phyloP scores from a whole-genome alignment of 495 filamentous ascomycete species.

The Penicillium riverlandense region DNA sequence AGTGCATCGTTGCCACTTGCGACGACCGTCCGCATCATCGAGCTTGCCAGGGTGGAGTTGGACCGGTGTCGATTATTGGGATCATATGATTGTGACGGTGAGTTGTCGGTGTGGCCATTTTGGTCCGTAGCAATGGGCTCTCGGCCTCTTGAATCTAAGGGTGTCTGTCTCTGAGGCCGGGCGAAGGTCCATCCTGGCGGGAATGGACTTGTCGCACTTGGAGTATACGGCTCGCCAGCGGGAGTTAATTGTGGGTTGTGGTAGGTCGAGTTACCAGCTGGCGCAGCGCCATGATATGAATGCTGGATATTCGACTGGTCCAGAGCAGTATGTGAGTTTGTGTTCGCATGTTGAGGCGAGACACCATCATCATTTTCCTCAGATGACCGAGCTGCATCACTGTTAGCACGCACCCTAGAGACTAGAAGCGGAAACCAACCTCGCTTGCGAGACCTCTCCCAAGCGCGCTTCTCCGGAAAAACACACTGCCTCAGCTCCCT shows the following conservation, averaged over 20 bases:
- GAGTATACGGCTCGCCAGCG: too few relatives aligned
- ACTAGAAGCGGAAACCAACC: conserved; percentile 7
- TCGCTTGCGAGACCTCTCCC: conserved; percentile 34
- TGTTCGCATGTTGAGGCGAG: conserved; percentile 4
- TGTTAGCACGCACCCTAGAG: too few relatives aligned
- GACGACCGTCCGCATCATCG: conserved; percentile 44
- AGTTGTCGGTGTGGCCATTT: neutral
- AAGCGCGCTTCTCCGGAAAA: conserved; percentile 71
- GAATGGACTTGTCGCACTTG: neutral
- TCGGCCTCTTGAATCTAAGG: too few relatives aligned
- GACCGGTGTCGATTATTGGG: conserved; percentile 21
- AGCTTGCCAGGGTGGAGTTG: conserved; percentile 28
- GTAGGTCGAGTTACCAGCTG: too few relatives aligned
- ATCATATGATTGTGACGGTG: conserved; percentile 6
- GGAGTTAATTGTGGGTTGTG: too few relatives aligned
- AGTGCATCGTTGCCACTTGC: conserved; percentile 47
- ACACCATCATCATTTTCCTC: conserved; percentile 8
- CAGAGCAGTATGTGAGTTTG: neutral
- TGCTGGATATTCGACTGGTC: too few relatives aligned
- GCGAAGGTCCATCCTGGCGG: neutral
- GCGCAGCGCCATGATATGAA: too few relatives aligned
- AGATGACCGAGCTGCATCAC: conserved; percentile 9
- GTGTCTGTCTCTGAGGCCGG: too few relatives aligned
- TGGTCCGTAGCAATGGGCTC: too few relatives aligned
- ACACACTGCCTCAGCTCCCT: conserved; percentile 87